phyloP scores from a whole-genome alignment of 164 flowering plant genomes.

The Vitis rupestris region DNA sequence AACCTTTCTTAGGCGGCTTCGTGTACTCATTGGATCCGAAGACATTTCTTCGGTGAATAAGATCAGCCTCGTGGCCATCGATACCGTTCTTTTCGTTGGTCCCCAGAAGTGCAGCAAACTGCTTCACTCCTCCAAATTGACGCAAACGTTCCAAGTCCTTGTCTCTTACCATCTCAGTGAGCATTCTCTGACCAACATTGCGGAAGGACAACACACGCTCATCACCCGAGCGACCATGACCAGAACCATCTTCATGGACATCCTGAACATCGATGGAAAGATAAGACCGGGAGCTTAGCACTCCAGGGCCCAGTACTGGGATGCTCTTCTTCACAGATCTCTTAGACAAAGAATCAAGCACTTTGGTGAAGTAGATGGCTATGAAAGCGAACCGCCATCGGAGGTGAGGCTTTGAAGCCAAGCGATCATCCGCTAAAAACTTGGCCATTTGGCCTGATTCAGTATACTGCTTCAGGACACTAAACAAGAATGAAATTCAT shows the following conservation, averaged over 20 bases:
- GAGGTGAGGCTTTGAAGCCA: background rate
- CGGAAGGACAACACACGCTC: background rate
- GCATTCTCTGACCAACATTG: constrained; percentile 7
- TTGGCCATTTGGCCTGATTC: too few species aligned
- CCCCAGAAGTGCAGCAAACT: constrained; percentile 10
- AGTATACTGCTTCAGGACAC: too few species aligned
- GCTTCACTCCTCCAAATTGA: constrained; percentile 21
- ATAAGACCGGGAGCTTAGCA: constrained; percentile 14
- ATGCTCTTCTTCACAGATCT: constrained; percentile 7
- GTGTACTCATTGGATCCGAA: constrained; percentile 34
- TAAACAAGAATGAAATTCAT: too few species aligned
- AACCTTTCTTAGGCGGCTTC: constrained; percentile 31
- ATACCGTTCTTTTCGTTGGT: constrained; percentile 26
- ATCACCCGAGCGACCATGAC: background rate
- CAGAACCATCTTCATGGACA: background rate
- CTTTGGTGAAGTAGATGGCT: constrained; percentile 13
- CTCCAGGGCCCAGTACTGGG: background rate
- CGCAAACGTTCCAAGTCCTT: constrained; percentile 12
- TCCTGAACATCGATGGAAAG: constrained; percentile 8
- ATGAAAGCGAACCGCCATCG: constrained; percentile 9
- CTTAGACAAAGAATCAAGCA: constrained; percentile 13
- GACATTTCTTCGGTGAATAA: background rate
- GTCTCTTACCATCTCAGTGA: constrained; percentile 25
- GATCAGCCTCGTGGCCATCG: constrained; percentile 11
- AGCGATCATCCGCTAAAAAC: too few species aligned